These are phyloP conservation scores for Psidium guajava DNA, from an alignment of 345 rosid species.

Conservation along the genomic window DNA sequence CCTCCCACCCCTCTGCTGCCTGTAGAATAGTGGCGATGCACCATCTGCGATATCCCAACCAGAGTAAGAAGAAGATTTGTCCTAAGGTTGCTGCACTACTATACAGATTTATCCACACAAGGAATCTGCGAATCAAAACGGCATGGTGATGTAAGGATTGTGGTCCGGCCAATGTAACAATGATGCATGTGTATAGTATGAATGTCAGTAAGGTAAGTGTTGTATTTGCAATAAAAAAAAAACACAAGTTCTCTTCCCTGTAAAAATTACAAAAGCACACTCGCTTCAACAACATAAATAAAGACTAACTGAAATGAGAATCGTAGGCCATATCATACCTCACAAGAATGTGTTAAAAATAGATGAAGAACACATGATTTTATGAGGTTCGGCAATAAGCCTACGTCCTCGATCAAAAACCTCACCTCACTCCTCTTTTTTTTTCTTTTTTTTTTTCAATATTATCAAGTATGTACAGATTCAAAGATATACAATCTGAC, in stretches of 20 bases:
- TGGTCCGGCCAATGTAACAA: no score
- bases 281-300: not conserved
- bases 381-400: no score
- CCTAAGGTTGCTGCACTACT: not conserved
- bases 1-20: slow-evolving; percentile 49
- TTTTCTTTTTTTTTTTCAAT: no score
- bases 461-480: no score
- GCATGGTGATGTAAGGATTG: no score
- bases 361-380: no score
- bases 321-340: slow-evolving; percentile 20
- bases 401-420: no score
- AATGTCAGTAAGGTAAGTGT: not conserved
- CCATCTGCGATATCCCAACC: slow-evolving; percentile 35
- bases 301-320: not conserved
- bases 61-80: not conserved
- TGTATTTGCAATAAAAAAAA: not conserved
- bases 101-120: not conserved
- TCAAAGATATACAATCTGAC: no score
- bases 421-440: no score
- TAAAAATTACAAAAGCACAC: not conserved
- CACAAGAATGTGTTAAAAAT: slow-evolving; percentile 45
- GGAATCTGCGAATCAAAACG: no score
- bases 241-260: not conserved
- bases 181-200: not conserved
- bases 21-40: slow-evolving; percentile 50